A percentile compares a stretch with the other conserved stretches of the same genome.
Evolutionary conservation across 2,329 filamentous ascomycete genomes (phyloP).

Genomic region (Orbilia ellipsospora): DNA sequence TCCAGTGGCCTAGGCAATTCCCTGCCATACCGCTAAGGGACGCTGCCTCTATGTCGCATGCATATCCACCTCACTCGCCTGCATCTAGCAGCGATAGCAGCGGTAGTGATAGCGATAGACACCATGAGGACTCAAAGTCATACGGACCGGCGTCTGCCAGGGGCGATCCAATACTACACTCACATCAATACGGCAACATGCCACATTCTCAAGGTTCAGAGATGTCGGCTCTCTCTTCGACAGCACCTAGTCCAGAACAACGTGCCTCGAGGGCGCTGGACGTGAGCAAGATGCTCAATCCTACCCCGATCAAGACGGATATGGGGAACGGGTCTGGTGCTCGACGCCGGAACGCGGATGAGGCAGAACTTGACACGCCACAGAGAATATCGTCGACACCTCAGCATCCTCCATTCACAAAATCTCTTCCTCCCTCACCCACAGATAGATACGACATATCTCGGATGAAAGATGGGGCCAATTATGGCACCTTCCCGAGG

Average conservation of each 20-base stretch:
- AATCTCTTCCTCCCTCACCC: constrained; percentile 53
- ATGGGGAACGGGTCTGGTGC: constrained; percentile 49
- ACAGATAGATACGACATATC: constrained; percentile 50
- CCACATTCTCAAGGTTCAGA: constrained; percentile 52
- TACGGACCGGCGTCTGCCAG: constrained; percentile 22
- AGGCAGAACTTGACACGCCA: constrained; percentile 52
- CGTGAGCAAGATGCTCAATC: constrained; percentile 59
- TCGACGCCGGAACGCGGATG: constrained; percentile 51
- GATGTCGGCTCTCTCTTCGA: constrained; percentile 54
- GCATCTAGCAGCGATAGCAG: constrained; percentile 47
- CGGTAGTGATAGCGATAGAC: constrained; percentile 44
- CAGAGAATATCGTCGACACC: constrained; percentile 54
- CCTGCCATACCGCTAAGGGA: constrained; percentile 57
- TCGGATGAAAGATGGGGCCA: constrained; percentile 30
- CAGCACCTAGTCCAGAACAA: constrained; percentile 58
- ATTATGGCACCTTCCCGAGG: constrained; percentile 31
- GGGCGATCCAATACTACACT: constrained; percentile 23
- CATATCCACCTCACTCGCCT: constrained; percentile 57
- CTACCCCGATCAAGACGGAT: constrained; percentile 57
- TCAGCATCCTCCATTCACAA: constrained; percentile 51
- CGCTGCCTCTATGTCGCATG: constrained; percentile 59
- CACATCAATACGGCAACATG: constrained; percentile 27
- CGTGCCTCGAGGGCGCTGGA: constrained; percentile 57
- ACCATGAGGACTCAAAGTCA: constrained; percentile 28
- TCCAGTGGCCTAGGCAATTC: constrained; percentile 57